Percentiles rank a stretch among this genome's conserved stretches.
phyloP scores from a whole-genome alignment of 2,329 filamentous ascomycete species.

The Aaosphaeria arxii region DNA sequence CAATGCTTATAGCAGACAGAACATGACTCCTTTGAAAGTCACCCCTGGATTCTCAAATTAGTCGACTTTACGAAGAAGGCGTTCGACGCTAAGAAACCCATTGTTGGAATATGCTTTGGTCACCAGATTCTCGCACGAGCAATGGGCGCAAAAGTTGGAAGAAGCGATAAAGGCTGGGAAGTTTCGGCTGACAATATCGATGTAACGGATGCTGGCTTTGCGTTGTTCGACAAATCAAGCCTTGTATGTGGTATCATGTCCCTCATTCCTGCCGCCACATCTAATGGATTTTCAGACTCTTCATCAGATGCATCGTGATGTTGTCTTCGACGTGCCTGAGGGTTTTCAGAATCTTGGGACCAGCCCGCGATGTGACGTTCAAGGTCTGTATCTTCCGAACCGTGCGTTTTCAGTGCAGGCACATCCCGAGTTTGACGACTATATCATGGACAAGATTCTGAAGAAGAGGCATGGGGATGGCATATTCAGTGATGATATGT shows the following conservation, averaged over 20 bases:
- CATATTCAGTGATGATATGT: not conserved
- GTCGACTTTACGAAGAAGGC: not conserved
- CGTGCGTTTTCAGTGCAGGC: constrained; percentile 76
- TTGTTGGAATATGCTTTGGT: constrained; percentile 84
- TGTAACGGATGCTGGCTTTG: constrained; percentile 66
- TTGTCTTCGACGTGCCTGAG: constrained; percentile 62
- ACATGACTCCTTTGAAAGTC: constrained; percentile 30
- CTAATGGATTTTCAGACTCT: constrained; percentile 38
- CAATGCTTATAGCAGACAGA: constrained; percentile 47
- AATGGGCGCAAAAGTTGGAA: constrained; percentile 63
- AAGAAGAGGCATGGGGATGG: not conserved
- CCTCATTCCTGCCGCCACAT: not conserved
- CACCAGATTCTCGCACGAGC: constrained; percentile 81
- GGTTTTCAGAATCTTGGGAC: constrained; percentile 62
- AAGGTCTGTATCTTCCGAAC: constrained; percentile 70
- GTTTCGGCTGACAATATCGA: constrained; percentile 68
- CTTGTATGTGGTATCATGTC: constrained; percentile 45
- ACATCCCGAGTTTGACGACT: constrained; percentile 76
- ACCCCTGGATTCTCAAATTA: not conserved
- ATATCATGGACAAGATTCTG: constrained; percentile 61
- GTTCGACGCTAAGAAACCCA: constrained; percentile 46
- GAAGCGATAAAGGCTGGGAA: constrained; percentile 74
- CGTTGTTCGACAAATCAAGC: constrained; percentile 66
- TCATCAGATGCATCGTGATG: constrained; percentile 85
- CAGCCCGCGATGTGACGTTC: constrained; percentile 67